Evolutionary conservation across 2,329 filamentous ascomycete species (phyloP).

Genomic region (Penicillium expansum): DNA sequence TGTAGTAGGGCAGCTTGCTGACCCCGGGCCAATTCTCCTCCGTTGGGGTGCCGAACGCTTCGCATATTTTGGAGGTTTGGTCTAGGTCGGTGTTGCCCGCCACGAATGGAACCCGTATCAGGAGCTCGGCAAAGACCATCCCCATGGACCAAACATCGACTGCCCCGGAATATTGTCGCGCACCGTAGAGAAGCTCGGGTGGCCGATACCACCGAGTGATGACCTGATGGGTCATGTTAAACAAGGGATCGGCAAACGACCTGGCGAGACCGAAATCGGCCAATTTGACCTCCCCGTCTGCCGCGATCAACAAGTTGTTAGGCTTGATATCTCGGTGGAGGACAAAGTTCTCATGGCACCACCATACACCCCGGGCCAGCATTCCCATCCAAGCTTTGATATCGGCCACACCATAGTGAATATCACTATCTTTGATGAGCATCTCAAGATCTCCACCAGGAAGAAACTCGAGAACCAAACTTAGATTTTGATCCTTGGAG

Average conservation of each 20-base stretch:
- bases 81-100: constrained; percentile 81
- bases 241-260: constrained; percentile 82
- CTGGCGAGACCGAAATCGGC: constrained; percentile 96
- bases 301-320: constrained; percentile 93
- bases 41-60: constrained; percentile 82
- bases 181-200: constrained; percentile 88
- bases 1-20: constrained; percentile 72
- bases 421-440: constrained; percentile 81
- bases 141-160: constrained; percentile 96
- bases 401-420: constrained; percentile 82
- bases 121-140: constrained; percentile 86
- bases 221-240: constrained; percentile 87
- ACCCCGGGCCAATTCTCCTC: constrained; percentile 97
- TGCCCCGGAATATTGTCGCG: constrained; percentile 80
- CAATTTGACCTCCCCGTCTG: constrained; percentile 89
- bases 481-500: constrained; percentile 94
- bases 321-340: constrained; percentile 98
- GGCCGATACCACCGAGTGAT: constrained; percentile 97
- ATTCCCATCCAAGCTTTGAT: constrained; percentile 99
- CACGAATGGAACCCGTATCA: constrained; percentile 78
- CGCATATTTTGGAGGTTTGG: constrained; percentile 79
- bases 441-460: constrained; percentile 93
- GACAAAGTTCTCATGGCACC: constrained; percentile 92
- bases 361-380: constrained; percentile 89
- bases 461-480: constrained; percentile 89